phyloP scores from a whole-genome alignment of 1,284 basidiomycete genomes.

The Cutaneotrichosporon mucoides region DNA sequence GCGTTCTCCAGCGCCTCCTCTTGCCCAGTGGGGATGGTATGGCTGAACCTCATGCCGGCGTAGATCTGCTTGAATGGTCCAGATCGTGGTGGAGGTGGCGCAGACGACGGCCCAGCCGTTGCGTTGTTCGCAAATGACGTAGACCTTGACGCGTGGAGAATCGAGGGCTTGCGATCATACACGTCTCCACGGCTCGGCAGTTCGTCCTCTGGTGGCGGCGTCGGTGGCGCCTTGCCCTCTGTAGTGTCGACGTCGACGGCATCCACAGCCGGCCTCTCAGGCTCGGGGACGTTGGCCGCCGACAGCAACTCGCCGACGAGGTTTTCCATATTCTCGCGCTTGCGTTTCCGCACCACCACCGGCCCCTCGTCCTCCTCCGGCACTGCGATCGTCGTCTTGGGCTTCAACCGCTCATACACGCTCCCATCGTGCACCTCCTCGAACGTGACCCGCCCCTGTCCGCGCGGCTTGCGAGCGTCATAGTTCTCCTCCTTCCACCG shows the following conservation, averaged over 20 bases:
- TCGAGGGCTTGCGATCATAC: conserved; percentile 27
- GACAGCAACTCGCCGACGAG: conserved; percentile 41
- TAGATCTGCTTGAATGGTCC: conserved; percentile 23
- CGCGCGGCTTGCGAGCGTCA: conserved; percentile 38
- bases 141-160: conserved; percentile 33
- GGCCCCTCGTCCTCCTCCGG: conserved; percentile 30
- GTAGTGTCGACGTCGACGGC: conserved; percentile 10
- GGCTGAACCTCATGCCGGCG: conserved; percentile 35
- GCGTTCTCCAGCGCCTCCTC: conserved; percentile 32
- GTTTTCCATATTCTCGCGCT: conserved; percentile 23
- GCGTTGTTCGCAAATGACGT: conserved; percentile 21
- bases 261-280: background rate
- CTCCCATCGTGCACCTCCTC: conserved; percentile 34
- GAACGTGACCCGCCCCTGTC: conserved; percentile 23
- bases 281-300: conserved; percentile 9
- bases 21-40: conserved; percentile 33
- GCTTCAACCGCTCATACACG: conserved; percentile 9
- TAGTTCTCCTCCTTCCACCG: conserved; percentile 44
- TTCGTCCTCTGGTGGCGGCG: background rate
- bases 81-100: background rate
- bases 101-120: too few species aligned
- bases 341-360: conserved; percentile 31
- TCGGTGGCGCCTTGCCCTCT: background rate
- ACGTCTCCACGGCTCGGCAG: background rate
- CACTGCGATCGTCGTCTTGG: conserved; percentile 8